These are phyloP conservation scores for Oryza meridionalis DNA, from an alignment of 176 grass and related monocot genomes.

Conservation along the genomic window DNA sequence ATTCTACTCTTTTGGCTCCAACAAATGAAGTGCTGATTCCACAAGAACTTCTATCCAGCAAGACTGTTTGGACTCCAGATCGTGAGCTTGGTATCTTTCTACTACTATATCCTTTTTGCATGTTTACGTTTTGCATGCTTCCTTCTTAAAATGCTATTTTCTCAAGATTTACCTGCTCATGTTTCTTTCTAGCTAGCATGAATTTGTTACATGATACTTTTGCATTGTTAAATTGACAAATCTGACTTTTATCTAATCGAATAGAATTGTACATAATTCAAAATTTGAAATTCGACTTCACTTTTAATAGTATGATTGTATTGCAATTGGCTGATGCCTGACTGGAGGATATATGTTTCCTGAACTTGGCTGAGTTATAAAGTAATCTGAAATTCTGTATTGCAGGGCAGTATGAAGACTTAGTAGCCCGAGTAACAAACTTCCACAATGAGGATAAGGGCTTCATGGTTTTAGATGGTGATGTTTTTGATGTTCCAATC, in stretches of 20 bases:
- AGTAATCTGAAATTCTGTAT: slow-evolving; percentile 18
- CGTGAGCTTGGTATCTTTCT: slow-evolving; percentile 55
- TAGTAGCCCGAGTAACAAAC: slow-evolving; percentile 80
- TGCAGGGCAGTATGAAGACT: slow-evolving; percentile 76
- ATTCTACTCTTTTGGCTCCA: slow-evolving; percentile 63
- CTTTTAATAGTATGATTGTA: background rate
- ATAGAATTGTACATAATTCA: background rate
- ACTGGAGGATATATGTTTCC: background rate
- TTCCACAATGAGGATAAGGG: slow-evolving; percentile 87
- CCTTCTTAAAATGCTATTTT: slow-evolving; percentile 6
- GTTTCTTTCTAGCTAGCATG: background rate
- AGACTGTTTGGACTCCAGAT: slow-evolving; percentile 65
- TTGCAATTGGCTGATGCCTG: background rate
- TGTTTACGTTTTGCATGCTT: slow-evolving; percentile 9
- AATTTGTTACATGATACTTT: background rate
- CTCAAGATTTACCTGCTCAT: background rate
- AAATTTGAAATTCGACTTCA: slow-evolving; percentile 14
- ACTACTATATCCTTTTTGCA: slow-evolving; percentile 3
- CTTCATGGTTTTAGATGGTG: slow-evolving; percentile 87
- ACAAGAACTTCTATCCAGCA: slow-evolving; percentile 66
- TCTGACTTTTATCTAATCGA: background rate
- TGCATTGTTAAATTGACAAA: background rate
- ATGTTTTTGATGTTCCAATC: slow-evolving; percentile 92
- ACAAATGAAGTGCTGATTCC: slow-evolving; percentile 60
- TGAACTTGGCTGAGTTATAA: background rate